Evolutionary conservation across 148 eudicot species (phyloP), one percentile per base, ranked within the genome.

Genomic region (Gaultheria prostrata): DNA sequence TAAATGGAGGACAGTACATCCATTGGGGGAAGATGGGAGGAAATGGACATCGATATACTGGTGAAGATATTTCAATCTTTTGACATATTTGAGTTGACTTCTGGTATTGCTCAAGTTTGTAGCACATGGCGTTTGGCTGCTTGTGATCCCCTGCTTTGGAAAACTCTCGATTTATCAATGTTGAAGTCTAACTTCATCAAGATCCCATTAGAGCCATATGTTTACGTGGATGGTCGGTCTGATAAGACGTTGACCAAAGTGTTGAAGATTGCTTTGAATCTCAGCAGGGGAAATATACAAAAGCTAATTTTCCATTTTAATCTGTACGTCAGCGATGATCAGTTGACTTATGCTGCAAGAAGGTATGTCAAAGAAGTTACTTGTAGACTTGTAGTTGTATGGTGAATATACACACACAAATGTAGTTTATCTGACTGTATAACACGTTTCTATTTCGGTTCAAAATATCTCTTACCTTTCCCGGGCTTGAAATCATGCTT

Each of bases 141-240:
- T 76, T 88, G 86, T 84, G 92, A 90, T 81, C 92, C 88, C 45
- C 28, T 87, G 75, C 85, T 90, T 18, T 87, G 92, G 92, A 84
- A 43, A 78, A 86, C 85, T 13, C 88, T 90, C 39, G 89, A 90
- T 65, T 57, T 90, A 43, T 80, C 92, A 20, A 71, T 84, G 76
- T 45, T 90, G 82, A 82, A 70, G 71, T 87, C 90, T 6, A 88
- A 87, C 86, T 90, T 76, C 65, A 90, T 90, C 11, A 90, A 84
- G 33, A 90, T 84, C 74, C 88, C 92, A 8, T 51, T 71, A 32
- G 88, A 88, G 85, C 92, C 92, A 5, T 90, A 85, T 78, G 90
- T 90, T 20, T 90, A 90, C 15, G 92, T 90, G 82, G 83, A 85
- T 67, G 56, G 80, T 54, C 87, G 77, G 7, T 90, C 92, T 28